A percentile compares a stretch with the other conserved stretches of the same genome.
These are phyloP conservation scores for Kurtzmaniella fragi DNA, from an alignment of 805 yeast genomes.

Conservation along the genomic window DNA sequence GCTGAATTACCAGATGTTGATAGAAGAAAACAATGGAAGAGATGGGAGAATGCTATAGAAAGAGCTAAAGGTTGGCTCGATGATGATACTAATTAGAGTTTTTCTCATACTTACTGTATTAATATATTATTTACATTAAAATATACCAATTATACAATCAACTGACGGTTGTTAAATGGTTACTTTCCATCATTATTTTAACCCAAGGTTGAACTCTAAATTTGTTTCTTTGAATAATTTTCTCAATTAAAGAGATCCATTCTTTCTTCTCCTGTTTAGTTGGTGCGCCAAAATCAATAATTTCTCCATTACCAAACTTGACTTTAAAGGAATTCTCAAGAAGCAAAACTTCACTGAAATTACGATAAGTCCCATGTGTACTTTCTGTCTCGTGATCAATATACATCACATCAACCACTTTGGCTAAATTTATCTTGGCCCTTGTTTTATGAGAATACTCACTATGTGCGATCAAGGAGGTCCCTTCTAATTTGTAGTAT, in stretches of 20 bases:
- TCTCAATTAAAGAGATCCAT: conserved; percentile 64
- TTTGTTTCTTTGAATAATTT: conserved; percentile 49
- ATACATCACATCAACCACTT: conserved; percentile 51
- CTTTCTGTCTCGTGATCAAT: conserved; percentile 34
- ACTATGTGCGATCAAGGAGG: conserved; percentile 70
- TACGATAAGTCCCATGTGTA: conserved; percentile 37
- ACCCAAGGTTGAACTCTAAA: conserved; percentile 63
- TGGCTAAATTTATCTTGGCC: conserved; percentile 70
- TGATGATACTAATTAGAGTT: conserved; percentile 14
- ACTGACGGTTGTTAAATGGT: neutral
- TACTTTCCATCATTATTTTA: conserved; percentile 32
- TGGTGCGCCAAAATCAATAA: conserved; percentile 82
- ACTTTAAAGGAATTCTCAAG: conserved; percentile 73
- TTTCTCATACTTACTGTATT: neutral
- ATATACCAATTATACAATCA: neutral
- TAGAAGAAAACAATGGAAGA: conserved; percentile 58
- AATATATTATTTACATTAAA: neutral
- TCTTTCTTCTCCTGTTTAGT: conserved; percentile 50
- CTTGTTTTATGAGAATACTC: conserved; percentile 64
- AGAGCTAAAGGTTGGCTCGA: conserved; percentile 80
- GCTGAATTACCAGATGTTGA: conserved; percentile 50
- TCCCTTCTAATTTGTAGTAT: conserved; percentile 67
- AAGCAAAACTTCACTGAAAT: conserved; percentile 66
- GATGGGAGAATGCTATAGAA: conserved; percentile 84
- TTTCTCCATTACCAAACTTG: conserved; percentile 73